A percentile compares a stretch with the other conserved stretches of the same genome.
Conservation (phyloP, 192 early-diverging fungal genomes). For the Backusella macrospora region DNA sequence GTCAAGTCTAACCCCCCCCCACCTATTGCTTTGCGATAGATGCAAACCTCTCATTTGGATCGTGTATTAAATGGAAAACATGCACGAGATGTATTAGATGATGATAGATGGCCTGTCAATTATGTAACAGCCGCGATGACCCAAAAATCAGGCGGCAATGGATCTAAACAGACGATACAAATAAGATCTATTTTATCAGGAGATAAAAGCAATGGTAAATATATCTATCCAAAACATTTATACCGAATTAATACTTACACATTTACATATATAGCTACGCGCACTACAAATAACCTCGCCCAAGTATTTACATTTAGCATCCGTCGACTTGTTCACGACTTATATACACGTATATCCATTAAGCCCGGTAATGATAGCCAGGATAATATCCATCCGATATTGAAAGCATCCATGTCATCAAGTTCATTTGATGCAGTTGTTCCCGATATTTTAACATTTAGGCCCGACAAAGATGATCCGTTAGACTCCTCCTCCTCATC, state of each 20-base stretch:
- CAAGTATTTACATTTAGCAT: conserved; percentile 32
- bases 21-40: too few species aligned
- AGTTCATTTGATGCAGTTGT: conserved; percentile 26
- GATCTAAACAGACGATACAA: conserved; percentile 9
- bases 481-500: conserved; percentile 9
- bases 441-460: conserved; percentile 20
- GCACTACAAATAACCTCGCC: conserved; percentile 37
- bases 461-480: conserved; percentile 32
- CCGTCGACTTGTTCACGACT: conserved; percentile 27
- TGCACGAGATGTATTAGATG: conserved; percentile 60
- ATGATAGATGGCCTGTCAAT: conserved; percentile 55
- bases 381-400: neutral
- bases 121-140: conserved; percentile 30
- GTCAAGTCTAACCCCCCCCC: too few species aligned
- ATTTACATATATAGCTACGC: conserved; percentile 4
- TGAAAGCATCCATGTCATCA: conserved; percentile 29
- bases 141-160: conserved; percentile 5
- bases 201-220: conserved; percentile 16
- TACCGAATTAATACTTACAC: neutral
- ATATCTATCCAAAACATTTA: neutral
- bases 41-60: conserved; percentile 79
- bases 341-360: conserved; percentile 23
- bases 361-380: neutral
- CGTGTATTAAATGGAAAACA: conserved; percentile 57
- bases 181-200: conserved; percentile 23